A percentile compares a stretch with the other conserved stretches of the same genome.
Evolutionary conservation across 176 grass and related monocot genomes (phyloP).

Genomic region (Hyparrhenia diplandra): DNA sequence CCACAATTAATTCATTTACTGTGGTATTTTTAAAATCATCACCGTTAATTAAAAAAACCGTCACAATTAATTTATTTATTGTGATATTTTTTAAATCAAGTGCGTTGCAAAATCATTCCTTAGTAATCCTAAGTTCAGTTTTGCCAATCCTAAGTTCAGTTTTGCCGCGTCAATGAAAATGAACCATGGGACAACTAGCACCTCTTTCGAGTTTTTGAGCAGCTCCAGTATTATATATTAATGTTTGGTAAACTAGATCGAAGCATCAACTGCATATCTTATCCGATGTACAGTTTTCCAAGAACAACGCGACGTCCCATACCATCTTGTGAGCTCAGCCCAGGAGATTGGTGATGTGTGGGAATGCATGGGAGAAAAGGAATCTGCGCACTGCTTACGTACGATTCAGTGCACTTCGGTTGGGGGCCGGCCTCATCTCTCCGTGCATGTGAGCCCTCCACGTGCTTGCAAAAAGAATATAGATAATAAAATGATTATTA

Average conservation of each 20-base stretch:
- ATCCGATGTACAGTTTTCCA: slow-evolving; percentile 21
- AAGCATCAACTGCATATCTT: not conserved
- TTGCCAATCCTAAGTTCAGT: no score
- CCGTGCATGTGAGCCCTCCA: slow-evolving; percentile 18
- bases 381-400: not conserved
- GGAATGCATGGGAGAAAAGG: slow-evolving; percentile 6
- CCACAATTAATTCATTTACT: no score
- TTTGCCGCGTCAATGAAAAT: no score
- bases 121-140: no score
- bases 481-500: not conserved
- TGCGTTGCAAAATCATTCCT: no score
- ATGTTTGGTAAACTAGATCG: not conserved
- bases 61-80: no score
- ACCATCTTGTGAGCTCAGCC: not conserved
- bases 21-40: no score
- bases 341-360: not conserved
- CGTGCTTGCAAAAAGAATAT: not conserved
- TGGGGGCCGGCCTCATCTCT: not conserved
- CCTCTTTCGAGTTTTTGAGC: no score
- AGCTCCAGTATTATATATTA: no score
- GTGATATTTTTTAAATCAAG: no score
- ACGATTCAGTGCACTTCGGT: slow-evolving; percentile 5
- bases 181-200: no score
- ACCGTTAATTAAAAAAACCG: no score
- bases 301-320: not conserved